Base-by-base conservation (phyloP, 495 filamentous ascomycete species). In the Rostrohypoxylon terebratum region DNA sequence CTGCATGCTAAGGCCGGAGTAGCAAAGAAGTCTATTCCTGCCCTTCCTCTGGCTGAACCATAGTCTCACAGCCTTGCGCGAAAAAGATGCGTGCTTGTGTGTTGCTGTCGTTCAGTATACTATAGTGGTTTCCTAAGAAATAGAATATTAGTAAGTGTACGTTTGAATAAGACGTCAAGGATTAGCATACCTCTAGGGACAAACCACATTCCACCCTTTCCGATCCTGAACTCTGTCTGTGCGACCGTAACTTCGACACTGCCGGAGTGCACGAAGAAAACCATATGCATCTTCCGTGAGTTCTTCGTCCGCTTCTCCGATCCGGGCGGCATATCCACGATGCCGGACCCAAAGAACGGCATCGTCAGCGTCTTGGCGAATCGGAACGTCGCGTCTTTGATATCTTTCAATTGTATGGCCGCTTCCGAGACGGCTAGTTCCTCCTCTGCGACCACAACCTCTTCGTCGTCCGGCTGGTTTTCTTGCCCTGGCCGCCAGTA, bases 271-370 rank as follows among this genome's bases (percentile, higher is more conserved):
- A 99, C 91, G 78, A 96, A 98, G 77, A 99, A 98, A 0, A 91
- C 90, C 90, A 98, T 93, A 71, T 97, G 94, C 91, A 97, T 97
- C 80, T 91, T 93, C 59, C 95, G 87, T 4, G 91, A 90, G 74
- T 97, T 97, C 84, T 98, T 99, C 16, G 89, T 86, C 69, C 90
- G 87, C 86, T 99, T 99, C 54, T 90, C 85, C 16, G 90, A 90
- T 3, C 91, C 90, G 1, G 93, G 90, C 5, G 93, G 93, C 16
- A 99, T 81, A 54, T 98, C 94, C 33, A 99, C 91, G 61, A 98
- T 88, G 0, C 96, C 96, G 2, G 90, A 89, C 40, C 94, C 94
- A 72, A 97, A 92, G 82, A 96, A 97, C 1, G 91, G 87, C 44
- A 92, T 83, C 50, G 89, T 93, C 25, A 94, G 86, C 47, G 94